Percentiles rank a stretch among this genome's conserved stretches.
Evolutionary conservation across 129 eudicot species (phyloP).

Genomic region (Escallonia herrerae): DNA sequence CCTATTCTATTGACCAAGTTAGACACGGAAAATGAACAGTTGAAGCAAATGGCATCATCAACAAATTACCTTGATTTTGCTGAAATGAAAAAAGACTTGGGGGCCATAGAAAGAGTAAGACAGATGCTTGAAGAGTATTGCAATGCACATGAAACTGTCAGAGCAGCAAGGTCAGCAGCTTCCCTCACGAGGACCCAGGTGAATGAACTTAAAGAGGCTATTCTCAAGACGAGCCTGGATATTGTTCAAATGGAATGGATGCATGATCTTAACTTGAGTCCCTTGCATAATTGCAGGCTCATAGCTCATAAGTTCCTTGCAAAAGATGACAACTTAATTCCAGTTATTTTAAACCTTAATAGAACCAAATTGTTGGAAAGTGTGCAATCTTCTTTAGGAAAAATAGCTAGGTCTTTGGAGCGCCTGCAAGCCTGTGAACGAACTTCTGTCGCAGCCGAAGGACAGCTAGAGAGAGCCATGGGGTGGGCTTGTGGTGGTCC

Average conservation of each 20-base stretch:
- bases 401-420: conserved; percentile 65
- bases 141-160: conserved; percentile 90
- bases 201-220: conserved; percentile 69
- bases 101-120: conserved; percentile 49
- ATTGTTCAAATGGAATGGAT: conserved; percentile 92
- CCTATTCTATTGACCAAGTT: conserved; percentile 49
- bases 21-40: conserved; percentile 48
- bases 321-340: conserved; percentile 45
- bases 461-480: conserved; percentile 99
- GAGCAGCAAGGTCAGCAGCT: conserved; percentile 90
- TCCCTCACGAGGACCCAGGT: conserved; percentile 64
- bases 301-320: conserved; percentile 64
- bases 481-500: conserved; percentile 99
- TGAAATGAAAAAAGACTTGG: conserved; percentile 31
- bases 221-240: conserved; percentile 61
- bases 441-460: conserved; percentile 80
- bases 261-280: conserved; percentile 51
- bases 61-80: conserved; percentile 32
- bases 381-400: conserved; percentile 61
- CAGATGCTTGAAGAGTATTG: conserved; percentile 86
- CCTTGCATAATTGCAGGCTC: conserved; percentile 59
- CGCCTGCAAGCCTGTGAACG: conserved; percentile 78
- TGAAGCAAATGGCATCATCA: conserved; percentile 39
- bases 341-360: conserved; percentile 53
- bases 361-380: conserved; percentile 78